Evolutionary conservation across 2,329 filamentous ascomycete species (phyloP).

Genomic region (Orbilia javanica): DNA sequence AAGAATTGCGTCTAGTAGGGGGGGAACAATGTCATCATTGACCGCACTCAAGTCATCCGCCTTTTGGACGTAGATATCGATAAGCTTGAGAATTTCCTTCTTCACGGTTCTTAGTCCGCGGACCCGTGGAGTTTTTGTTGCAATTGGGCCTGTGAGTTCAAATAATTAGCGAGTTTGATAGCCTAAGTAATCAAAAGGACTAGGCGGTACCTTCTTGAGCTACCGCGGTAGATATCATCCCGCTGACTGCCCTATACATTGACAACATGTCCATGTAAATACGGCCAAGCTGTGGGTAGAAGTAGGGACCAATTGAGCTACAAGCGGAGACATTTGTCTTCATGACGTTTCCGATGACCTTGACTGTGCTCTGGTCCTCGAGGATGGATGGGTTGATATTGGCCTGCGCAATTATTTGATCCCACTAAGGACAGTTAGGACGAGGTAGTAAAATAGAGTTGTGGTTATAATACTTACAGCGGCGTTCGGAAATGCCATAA

Average conservation of each 20-base stretch:
- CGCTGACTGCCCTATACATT: conserved; percentile 98
- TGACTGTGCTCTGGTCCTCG: conserved; percentile 94
- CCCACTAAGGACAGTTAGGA: conserved; percentile 72
- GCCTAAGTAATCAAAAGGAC: background rate
- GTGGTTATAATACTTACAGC: conserved; percentile 69
- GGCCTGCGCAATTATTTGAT: conserved; percentile 89
- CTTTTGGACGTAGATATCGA: conserved; percentile 98
- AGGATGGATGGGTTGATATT: conserved; percentile 86
- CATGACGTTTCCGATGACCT: conserved; percentile 99
- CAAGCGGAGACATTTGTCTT: conserved; percentile 99
- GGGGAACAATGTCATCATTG: conserved; percentile 93
- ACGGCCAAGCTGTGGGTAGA: conserved; percentile 96
- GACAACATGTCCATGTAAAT: conserved; percentile 99
- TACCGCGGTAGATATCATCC: conserved; percentile 93
- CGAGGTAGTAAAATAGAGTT: background rate
- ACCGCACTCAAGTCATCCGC: conserved; percentile 96
- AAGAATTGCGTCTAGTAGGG: conserved; percentile 90
- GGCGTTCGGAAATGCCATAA: conserved; percentile 92
- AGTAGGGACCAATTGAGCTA: conserved; percentile 94
- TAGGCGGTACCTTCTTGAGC: conserved; percentile 78
- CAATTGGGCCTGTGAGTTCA: conserved; percentile 78
- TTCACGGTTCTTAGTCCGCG: conserved; percentile 96
- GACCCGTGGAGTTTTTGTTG: conserved; percentile 97
- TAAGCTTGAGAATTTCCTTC: conserved; percentile 98
- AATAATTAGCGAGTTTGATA: conserved; percentile 7